phyloP scores from a whole-genome alignment of 169 alveolate species.

The Plasmodium relictum region DNA sequence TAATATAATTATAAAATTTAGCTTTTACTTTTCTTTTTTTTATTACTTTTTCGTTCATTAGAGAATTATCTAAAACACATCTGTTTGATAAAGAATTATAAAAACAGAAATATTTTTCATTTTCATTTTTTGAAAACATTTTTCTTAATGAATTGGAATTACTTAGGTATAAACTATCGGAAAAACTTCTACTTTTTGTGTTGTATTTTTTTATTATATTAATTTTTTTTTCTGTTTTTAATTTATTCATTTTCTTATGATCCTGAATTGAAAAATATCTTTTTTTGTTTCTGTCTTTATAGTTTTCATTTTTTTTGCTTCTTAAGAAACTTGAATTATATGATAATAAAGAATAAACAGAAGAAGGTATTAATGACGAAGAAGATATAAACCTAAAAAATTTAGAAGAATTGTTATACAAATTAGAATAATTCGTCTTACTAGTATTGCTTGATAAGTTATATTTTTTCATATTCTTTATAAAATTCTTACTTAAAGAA shows the following conservation, averaged over 20 bases:
- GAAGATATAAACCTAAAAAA: neutral
- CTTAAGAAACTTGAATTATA: conserved; percentile 4
- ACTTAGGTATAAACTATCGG: conserved; percentile 42
- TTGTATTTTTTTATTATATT: conserved; percentile 1
- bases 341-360: conserved; percentile 15
- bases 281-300: neutral
- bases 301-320: neutral
- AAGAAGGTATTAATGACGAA: neutral
- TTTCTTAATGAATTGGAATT: conserved; percentile 21
- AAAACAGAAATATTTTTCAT: neutral
- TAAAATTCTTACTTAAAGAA: neutral
- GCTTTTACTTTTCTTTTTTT: conserved; percentile 33
- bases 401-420: too few relatives aligned
- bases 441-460: too few relatives aligned
- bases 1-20: conserved; percentile 42
- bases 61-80: neutral
- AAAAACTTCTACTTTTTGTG: conserved; percentile 13
- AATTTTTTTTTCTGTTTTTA: neutral
- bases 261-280: conserved; percentile 9
- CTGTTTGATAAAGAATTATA: neutral
- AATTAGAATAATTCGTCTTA: too few relatives aligned
- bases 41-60: neutral
- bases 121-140: neutral
- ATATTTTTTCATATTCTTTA: too few relatives aligned
- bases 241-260: neutral